phyloP scores from a whole-genome alignment of 148 eudicot species.

The Rhododendron ovatum region DNA sequence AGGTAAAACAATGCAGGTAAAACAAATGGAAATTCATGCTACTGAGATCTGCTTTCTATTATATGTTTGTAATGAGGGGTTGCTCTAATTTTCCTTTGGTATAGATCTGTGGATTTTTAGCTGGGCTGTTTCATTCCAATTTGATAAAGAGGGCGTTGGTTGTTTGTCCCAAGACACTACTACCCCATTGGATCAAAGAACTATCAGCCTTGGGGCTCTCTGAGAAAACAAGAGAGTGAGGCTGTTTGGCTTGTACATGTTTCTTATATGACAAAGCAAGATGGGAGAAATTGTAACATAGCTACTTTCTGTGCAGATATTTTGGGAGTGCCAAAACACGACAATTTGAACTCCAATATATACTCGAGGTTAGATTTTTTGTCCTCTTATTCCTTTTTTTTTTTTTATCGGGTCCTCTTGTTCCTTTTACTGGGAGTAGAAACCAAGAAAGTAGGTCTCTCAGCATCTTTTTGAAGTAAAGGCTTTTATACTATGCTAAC shows the following conservation, averaged over 20 bases:
- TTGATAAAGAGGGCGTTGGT: slow-evolving; percentile 68
- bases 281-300: background rate
- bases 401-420: background rate
- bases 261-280: background rate
- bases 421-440: background rate
- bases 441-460: background rate
- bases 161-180: slow-evolving; percentile 91
- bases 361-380: slow-evolving; percentile 68
- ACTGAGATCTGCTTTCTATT: slow-evolving; percentile 3
- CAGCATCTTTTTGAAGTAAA: background rate
- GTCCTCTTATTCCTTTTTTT: background rate
- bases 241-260: slow-evolving; percentile 12
- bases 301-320: slow-evolving; percentile 47
- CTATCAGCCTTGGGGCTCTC: slow-evolving; percentile 75
- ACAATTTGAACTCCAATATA: slow-evolving; percentile 83
- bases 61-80: background rate
- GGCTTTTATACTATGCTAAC: background rate
- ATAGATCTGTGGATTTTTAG: slow-evolving; percentile 82
- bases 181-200: slow-evolving; percentile 98
- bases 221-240: slow-evolving; percentile 78
- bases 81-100: background rate
- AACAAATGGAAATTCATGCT: slow-evolving; percentile 2
- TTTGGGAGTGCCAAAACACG: slow-evolving; percentile 66
- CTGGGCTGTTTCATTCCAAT: slow-evolving; percentile 73
- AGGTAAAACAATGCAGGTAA: slow-evolving; percentile 99